A percentile compares a stretch with the other conserved stretches of the same genome.
Evolutionary conservation across 2,329 filamentous ascomycete species (phyloP).

Genomic region (Orbilia blumenaviensis): DNA sequence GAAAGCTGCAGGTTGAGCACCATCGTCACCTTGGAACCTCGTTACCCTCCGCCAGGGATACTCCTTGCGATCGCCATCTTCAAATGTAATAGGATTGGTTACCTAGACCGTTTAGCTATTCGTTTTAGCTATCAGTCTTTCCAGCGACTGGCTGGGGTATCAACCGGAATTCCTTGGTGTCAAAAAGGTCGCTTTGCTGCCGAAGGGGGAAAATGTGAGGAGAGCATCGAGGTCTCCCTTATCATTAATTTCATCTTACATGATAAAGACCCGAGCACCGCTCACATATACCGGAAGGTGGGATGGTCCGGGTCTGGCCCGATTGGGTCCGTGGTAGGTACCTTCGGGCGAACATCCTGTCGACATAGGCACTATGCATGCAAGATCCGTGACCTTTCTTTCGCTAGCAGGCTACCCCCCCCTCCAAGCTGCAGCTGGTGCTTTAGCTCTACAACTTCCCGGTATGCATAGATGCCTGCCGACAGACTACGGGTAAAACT

Average conservation of each 20-base stretch:
- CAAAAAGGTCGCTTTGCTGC: not conserved
- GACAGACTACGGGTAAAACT: conserved; percentile 40
- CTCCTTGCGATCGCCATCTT: conserved; percentile 54
- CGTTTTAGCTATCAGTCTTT: conserved; percentile 1
- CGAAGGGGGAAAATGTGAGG: conserved; percentile 2
- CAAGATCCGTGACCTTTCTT: conserved; percentile 38
- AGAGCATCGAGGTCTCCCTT: conserved; percentile 4
- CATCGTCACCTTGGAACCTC: conserved; percentile 38
- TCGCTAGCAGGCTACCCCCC: conserved; percentile 20
- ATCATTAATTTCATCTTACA: conserved; percentile 24
- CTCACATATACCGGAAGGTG: conserved; percentile 16
- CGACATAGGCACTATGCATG: conserved; percentile 43
- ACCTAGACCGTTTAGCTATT: conserved; percentile 22
- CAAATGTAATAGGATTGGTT: conserved; percentile 48
- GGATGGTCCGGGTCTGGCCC: conserved; percentile 32
- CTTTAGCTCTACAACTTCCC: conserved; percentile 30
- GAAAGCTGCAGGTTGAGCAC: conserved; percentile 45
- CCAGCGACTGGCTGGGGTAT: conserved; percentile 27
- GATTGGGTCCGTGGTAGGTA: conserved; percentile 28
- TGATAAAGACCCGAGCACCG: conserved; percentile 2
- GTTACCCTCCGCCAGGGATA: conserved; percentile 42
- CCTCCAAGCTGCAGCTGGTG: conserved; percentile 35
- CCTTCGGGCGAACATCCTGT: conserved; percentile 50
- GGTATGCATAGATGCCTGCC: conserved; percentile 42
- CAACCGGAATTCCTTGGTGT: conserved; percentile 28